phyloP scores from a whole-genome alignment of 805 yeast genomes.

The Pachysolen tannophilus region DNA sequence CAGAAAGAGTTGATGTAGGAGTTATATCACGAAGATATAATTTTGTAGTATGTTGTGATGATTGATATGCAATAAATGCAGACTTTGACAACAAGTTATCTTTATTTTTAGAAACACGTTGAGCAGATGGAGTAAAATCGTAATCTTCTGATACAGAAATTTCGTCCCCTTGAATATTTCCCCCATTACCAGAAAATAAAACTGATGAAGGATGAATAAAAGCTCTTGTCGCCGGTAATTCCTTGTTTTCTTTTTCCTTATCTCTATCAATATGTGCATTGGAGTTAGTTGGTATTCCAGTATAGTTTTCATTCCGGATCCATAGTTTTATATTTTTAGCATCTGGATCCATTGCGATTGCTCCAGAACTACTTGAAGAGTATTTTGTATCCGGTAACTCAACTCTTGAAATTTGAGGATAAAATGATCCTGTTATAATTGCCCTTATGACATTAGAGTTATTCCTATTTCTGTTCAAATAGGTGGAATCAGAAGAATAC shows the following conservation, averaged over 20 bases:
- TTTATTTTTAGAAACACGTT: constrained; percentile 18
- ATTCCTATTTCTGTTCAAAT: constrained; percentile 41
- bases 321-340: constrained; percentile 64
- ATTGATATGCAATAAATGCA: constrained; percentile 55
- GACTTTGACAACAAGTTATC: constrained; percentile 26
- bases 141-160: constrained; percentile 22
- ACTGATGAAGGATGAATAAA: constrained; percentile 85
- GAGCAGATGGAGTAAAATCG: constrained; percentile 31
- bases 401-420: constrained; percentile 77
- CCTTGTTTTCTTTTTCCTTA: constrained; percentile 6
- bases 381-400: constrained; percentile 78
- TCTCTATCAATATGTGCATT: constrained; percentile 11
- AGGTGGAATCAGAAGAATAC: constrained; percentile 21
- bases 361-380: constrained; percentile 61
- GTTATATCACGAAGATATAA: constrained; percentile 69
- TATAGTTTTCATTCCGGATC: constrained; percentile 55
- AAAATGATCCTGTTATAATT: constrained; percentile 70
- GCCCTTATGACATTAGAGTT: constrained; percentile 52
- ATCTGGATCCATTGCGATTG: constrained; percentile 82
- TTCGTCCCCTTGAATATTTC: constrained; percentile 11
- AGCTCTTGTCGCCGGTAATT: constrained; percentile 58
- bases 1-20: constrained; percentile 66
- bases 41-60: constrained; percentile 58
- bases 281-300: no score
- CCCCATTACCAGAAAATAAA: constrained; percentile 44